Conservation (phyloP, 2,329 filamentous ascomycete genomes). For the Colletotrichum tropicale region DNA sequence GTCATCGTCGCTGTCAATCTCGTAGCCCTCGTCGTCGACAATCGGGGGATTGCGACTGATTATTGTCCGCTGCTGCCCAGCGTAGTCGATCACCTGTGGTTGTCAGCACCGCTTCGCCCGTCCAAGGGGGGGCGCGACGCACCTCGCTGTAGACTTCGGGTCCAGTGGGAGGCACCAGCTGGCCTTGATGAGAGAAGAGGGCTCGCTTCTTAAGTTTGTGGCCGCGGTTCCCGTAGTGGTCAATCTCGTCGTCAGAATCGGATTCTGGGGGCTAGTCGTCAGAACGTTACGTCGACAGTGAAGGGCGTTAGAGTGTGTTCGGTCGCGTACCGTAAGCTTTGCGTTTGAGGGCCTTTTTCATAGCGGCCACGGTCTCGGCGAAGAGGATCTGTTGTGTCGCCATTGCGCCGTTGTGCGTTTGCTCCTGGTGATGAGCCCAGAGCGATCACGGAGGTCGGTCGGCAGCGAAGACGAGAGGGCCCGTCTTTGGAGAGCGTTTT, state of each 20-base stretch:
- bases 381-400: constrained; percentile 65
- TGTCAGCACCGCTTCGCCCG: background rate
- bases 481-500: background rate
- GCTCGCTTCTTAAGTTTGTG: constrained; percentile 81
- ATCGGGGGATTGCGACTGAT: constrained; percentile 76
- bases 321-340: constrained; percentile 60
- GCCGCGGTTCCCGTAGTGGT: constrained; percentile 74
- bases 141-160: constrained; percentile 76
- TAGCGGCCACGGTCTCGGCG: constrained; percentile 68
- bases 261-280: constrained; percentile 59
- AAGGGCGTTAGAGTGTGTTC: background rate
- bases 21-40: constrained; percentile 79
- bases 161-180: constrained; percentile 69
- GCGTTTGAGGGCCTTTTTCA: constrained; percentile 71
- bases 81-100: constrained; percentile 71
- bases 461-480: background rate
- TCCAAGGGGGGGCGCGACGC: constrained; percentile 26
- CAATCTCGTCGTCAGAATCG: constrained; percentile 77
- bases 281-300: background rate
- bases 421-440: constrained; percentile 3
- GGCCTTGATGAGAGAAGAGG: constrained; percentile 72
- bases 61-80: constrained; percentile 73
- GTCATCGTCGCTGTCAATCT: constrained; percentile 75
- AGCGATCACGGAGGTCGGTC: constrained; percentile 7
- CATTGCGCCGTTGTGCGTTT: constrained; percentile 31